phyloP scores from a whole-genome alignment of 2,329 filamentous ascomycete genomes.

The Escovopsis sp. region DNA sequence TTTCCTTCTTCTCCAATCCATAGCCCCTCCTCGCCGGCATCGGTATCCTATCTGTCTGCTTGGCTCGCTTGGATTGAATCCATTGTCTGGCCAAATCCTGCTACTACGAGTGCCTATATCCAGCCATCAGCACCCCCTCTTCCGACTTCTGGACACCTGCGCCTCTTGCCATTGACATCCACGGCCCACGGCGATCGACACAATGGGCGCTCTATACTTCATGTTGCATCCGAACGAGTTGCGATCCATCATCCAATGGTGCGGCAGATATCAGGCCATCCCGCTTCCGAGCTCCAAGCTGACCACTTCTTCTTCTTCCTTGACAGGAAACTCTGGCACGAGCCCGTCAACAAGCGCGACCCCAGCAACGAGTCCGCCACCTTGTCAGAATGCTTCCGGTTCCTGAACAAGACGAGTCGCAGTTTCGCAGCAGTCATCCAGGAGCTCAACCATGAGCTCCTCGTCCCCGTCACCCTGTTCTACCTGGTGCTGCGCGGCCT shows the following conservation, averaged over 20 bases:
- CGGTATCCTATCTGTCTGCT: too few relatives aligned
- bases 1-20: too few relatives aligned
- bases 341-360: conserved; percentile 76
- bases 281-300: background rate
- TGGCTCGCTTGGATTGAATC: too few relatives aligned
- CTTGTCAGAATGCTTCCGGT: conserved; percentile 71
- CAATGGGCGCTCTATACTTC: conserved; percentile 56
- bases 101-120: too few relatives aligned
- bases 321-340: conserved; percentile 90
- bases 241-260: conserved; percentile 83
- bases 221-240: conserved; percentile 63
- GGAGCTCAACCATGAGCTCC: conserved; percentile 86
- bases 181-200: conserved; percentile 13
- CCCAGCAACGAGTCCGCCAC: conserved; percentile 58
- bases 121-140: too few relatives aligned
- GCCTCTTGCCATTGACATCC: too few relatives aligned
- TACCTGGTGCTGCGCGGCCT: conserved; percentile 85
- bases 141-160: background rate
- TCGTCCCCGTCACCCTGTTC: conserved; percentile 80
- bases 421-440: conserved; percentile 90
- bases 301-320: conserved; percentile 2
- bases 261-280: conserved; percentile 22
- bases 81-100: too few relatives aligned
- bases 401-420: conserved; percentile 75
- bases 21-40: too few relatives aligned